phyloP scores from a whole-genome alignment of 495 filamentous ascomycete species.

The Annulohypoxylon moriforme region DNA sequence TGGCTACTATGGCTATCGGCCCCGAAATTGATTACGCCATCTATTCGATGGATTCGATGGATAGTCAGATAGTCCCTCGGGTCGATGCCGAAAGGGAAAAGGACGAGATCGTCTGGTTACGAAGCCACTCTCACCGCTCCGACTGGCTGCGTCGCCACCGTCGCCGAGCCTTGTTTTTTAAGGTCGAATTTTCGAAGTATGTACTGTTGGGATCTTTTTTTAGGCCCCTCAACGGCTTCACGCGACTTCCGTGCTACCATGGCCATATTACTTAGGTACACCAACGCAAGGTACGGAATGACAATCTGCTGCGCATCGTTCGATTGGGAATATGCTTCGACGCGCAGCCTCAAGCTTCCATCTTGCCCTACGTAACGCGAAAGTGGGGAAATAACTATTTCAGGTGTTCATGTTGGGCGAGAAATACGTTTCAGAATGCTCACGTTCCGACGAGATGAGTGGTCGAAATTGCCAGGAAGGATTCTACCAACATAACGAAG shows the following conservation, averaged over 20 bases:
- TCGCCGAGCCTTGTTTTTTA: conserved; percentile 29
- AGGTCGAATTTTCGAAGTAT: conserved; percentile 23
- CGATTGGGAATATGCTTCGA: conserved; percentile 44
- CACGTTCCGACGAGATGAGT: conserved; percentile 41
- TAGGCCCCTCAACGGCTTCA: conserved; percentile 29
- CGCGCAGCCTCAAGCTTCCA: conserved; percentile 43
- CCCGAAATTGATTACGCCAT: conserved; percentile 29
- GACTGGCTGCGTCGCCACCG: conserved; percentile 25
- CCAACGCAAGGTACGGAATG: conserved; percentile 45
- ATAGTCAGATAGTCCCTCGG: conserved; percentile 19
- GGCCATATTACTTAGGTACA: conserved; percentile 28
- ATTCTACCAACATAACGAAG: conserved; percentile 35
- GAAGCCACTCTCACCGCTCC: conserved; percentile 41
- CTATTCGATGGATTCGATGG: conserved; percentile 16
- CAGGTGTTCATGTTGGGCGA: conserved; percentile 46
- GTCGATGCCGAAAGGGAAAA: conserved; percentile 28
- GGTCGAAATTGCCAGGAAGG: conserved; percentile 40
- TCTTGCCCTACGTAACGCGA: conserved; percentile 46
- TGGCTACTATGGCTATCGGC: conserved; percentile 13
- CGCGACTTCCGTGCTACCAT: conserved; percentile 36
- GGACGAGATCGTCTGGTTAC: conserved; percentile 29
- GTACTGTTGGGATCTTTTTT: conserved; percentile 12
- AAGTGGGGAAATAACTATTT: conserved; percentile 44
- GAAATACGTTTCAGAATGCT: conserved; percentile 49
- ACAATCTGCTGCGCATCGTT: conserved; percentile 42